Evolutionary conservation across 306 rosid genomes (phyloP), one percentile per base, ranked within the genome.

Genomic region (Delonix regia): DNA sequence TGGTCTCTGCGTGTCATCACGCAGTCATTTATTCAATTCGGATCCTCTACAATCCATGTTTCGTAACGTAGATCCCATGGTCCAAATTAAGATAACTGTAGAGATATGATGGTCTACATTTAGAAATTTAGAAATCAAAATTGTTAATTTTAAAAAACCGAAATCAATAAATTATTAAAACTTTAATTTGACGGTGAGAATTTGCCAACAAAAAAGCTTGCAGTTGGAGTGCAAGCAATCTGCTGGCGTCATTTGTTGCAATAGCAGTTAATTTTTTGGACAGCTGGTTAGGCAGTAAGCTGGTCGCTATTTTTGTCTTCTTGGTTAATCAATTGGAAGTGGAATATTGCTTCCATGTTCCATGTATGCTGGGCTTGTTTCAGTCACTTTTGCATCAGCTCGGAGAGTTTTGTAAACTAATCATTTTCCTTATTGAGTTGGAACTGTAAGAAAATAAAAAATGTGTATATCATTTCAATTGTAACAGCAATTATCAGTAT

Each of bases 1-100:
- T 63, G 75, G 84, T 89, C 11, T 42, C 63, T 36, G 75, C 72
- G 34, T 76, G 79, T 61, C 34, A 71, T 80, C 89, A 87, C 83
- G 89, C 81, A 11, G 64, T 11, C 71, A 79, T 73, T 73, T 81
- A 18, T 27, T n/a, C n/a, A n/a, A n/a, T n/a, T n/a, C n/a, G n/a
- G n/a, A n/a, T n/a, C n/a, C n/a, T n/a, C n/a, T n/a, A n/a, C n/a
- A n/a, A n/a, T n/a, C n/a, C n/a, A n/a, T n/a, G n/a, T n/a, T n/a
- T n/a, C n/a, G n/a, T n/a, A n/a, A n/a, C n/a, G n/a, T n/a, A n/a
- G n/a, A n/a, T n/a, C n/a, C n/a, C n/a, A n/a, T n/a, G n/a, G n/a
- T n/a, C n/a, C n/a, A n/a, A n/a, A n/a, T n/a, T n/a, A n/a, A n/a
- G n/a, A n/a, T n/a, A n/a, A n/a, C n/a, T n/a, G n/a, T n/a, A n/a